phyloP scores from a whole-genome alignment of 169 alveolate species.

The Amoebophrya sp. region DNA sequence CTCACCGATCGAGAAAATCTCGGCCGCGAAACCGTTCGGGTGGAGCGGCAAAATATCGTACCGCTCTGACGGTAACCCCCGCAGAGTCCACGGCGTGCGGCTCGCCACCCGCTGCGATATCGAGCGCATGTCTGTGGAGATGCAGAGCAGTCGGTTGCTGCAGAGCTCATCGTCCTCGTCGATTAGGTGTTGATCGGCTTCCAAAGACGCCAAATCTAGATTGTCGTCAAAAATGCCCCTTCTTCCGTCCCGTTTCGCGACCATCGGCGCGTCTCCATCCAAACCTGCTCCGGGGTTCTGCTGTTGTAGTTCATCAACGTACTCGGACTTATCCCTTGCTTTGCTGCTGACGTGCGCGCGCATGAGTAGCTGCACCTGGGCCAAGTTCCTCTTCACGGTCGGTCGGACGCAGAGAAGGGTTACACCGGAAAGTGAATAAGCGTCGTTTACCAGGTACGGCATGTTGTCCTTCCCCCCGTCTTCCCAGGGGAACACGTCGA shows the following conservation, averaged over 20 bases:
- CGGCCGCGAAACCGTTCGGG: background rate
- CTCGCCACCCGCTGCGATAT: background rate
- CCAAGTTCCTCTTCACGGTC: background rate
- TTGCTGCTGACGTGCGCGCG: too few relatives aligned
- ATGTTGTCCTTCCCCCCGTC: background rate
- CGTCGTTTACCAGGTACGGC: background rate
- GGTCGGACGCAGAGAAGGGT: background rate
- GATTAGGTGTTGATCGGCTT: background rate
- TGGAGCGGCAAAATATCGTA: background rate
- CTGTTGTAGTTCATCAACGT: background rate
- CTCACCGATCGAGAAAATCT: background rate
- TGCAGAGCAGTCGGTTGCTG: background rate
- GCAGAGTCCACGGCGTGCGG: background rate
- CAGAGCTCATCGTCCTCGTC: slow-evolving; percentile 23
- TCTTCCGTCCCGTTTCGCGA: background rate
- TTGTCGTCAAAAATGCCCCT: background rate
- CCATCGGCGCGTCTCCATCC: background rate
- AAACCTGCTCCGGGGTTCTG: background rate
- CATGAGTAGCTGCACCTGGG: background rate
- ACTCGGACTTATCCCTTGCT: background rate
- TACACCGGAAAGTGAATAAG: background rate
- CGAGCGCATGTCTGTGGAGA: background rate
- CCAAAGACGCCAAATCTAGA: background rate
- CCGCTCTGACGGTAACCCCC: background rate
- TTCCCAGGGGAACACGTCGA: background rate